Percentiles rank a stretch among this genome's conserved stretches.
These are phyloP conservation scores for Mortierella claussenii DNA, from an alignment of 192 early-diverging fungal genomes.

Conservation along the genomic window DNA sequence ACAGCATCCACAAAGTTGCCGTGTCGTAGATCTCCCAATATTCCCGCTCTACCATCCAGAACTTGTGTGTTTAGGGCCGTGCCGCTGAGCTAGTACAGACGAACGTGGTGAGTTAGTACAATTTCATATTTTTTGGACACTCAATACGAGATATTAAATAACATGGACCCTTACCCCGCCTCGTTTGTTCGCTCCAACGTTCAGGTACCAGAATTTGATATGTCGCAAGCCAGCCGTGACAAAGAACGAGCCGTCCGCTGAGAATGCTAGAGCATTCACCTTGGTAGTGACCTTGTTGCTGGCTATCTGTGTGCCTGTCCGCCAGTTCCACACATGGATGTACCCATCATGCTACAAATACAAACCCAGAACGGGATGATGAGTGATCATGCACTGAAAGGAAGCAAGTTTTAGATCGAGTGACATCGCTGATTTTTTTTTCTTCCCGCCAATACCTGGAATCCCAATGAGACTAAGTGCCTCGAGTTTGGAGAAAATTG, in stretches of 20 bases:
- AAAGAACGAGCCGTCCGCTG: conserved; percentile 71
- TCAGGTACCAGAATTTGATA: conserved; percentile 85
- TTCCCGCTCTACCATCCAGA: conserved; percentile 75
- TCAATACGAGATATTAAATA: too few relatives aligned
- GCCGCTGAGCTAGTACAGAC: background rate
- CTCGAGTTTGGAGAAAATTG: conserved; percentile 78
- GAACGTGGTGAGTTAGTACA: too few relatives aligned
- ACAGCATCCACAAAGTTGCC: conserved; percentile 78
- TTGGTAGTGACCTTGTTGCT: conserved; percentile 73
- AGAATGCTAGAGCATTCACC: conserved; percentile 69
- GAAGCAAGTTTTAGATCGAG: background rate
- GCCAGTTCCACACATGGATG: conserved; percentile 87
- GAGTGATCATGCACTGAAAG: background rate
- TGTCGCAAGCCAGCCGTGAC: conserved; percentile 83
- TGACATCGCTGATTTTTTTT: too few relatives aligned
- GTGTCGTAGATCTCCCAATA: conserved; percentile 73
- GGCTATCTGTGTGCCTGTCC: conserved; percentile 66
- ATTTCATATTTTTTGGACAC: too few relatives aligned
- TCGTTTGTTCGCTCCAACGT: conserved; percentile 51
- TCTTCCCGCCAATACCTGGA: conserved; percentile 61
- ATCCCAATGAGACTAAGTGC: conserved; percentile 79
- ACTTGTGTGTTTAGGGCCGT: conserved; percentile 51
- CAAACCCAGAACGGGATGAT: too few relatives aligned
- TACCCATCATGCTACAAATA: conserved; percentile 79
- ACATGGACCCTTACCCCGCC: conserved; percentile 28